phyloP scores from a whole-genome alignment of 805 yeast genomes.

The Sugiyamaella boreocaroliniensis region DNA sequence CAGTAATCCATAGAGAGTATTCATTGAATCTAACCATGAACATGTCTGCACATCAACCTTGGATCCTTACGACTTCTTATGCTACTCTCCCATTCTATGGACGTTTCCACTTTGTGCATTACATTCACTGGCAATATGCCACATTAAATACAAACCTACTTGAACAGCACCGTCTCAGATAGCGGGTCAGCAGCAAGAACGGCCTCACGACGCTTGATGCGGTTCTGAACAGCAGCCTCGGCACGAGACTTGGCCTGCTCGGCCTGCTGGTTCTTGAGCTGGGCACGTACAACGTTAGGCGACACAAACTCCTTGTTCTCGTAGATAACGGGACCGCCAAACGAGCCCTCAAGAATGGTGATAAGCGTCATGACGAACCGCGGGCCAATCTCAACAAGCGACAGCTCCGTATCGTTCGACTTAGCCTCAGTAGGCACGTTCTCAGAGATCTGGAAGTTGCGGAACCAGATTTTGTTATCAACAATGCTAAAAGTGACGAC shows the following conservation, averaged over 20 bases:
- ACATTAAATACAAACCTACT: conserved; percentile 22
- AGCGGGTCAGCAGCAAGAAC: conserved; percentile 73
- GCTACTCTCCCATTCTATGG: too few relatives aligned
- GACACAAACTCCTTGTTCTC: conserved; percentile 96
- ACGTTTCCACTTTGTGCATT: too few relatives aligned
- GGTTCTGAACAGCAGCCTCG: conserved; percentile 70
- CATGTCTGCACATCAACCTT: too few relatives aligned
- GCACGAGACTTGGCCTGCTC: conserved; percentile 69
- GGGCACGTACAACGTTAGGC: conserved; percentile 92
- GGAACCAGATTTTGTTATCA: conserved; percentile 90
- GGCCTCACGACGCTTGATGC: conserved; percentile 66
- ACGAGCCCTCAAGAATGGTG: conserved; percentile 89
- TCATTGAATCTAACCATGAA: too few relatives aligned
- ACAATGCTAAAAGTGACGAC: conserved; percentile 89
- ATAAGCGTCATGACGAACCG: conserved; percentile 89
- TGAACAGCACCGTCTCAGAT: conserved; percentile 70
- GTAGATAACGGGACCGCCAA: conserved; percentile 95
- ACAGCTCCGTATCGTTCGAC: conserved; percentile 47
- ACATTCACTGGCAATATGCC: neutral
- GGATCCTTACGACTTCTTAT: too few relatives aligned
- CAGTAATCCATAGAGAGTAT: too few relatives aligned
- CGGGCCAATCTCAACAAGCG: conserved; percentile 93
- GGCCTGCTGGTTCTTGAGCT: conserved; percentile 72
- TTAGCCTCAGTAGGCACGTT: conserved; percentile 39
- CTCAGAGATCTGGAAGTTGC: conserved; percentile 86